phyloP scores from a whole-genome alignment of 495 filamentous ascomycete genomes.

The Hypoxylon intermedium region DNA sequence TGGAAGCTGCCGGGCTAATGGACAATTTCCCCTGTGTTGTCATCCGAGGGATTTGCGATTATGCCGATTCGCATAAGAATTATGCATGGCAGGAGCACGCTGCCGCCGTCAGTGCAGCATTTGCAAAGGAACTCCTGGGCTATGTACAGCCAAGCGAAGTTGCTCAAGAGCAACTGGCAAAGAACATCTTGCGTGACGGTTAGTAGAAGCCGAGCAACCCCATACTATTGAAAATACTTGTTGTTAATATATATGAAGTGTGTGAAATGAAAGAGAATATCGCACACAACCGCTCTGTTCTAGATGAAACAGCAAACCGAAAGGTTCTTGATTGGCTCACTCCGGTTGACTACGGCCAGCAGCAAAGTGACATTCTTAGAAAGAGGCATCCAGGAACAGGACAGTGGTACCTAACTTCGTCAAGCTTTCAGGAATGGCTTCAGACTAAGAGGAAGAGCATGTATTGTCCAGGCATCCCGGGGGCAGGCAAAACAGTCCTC shows the following conservation, averaged over 20 bases:
- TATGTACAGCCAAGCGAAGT: not conserved
- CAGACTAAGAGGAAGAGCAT: not conserved
- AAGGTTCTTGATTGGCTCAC: not conserved
- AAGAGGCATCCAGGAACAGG: not conserved
- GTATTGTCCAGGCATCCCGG: not conserved
- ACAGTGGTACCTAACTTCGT: not conserved
- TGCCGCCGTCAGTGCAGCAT: not conserved
- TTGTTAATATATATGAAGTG: not conserved
- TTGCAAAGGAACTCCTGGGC: not conserved
- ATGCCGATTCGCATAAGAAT: constrained; percentile 42
- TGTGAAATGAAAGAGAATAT: not conserved
- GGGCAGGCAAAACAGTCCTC: not conserved
- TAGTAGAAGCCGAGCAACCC: not conserved
- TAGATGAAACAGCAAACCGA: not conserved
- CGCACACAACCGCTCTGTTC: not conserved
- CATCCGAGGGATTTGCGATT: constrained; percentile 54
- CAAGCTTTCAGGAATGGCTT: not conserved
- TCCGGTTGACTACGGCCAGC: not conserved
- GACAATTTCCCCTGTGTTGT: constrained; percentile 40
- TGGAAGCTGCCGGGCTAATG: constrained; percentile 41
- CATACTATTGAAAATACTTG: not conserved
- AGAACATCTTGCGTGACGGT: not conserved
- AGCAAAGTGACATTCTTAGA: not conserved
- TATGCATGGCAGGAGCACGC: not conserved
- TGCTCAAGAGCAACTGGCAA: not conserved